Conservation (phyloP, 2,329 filamentous ascomycete species). For the Penicillium sp. region DNA sequence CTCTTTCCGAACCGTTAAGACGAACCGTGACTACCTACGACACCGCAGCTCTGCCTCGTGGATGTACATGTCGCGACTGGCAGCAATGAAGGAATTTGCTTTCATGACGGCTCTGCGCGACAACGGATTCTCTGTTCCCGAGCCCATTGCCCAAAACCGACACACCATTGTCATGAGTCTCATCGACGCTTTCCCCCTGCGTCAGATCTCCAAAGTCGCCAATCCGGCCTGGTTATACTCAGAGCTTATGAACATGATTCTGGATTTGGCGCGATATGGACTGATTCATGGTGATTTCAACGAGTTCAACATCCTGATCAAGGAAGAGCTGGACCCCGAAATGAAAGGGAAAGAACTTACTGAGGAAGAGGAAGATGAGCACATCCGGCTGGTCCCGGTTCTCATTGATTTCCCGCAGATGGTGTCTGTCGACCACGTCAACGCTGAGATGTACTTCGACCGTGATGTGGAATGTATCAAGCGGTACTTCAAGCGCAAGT, state of each 20-base stretch:
- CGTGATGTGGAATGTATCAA: conserved; percentile 95
- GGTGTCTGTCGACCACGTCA: conserved; percentile 89
- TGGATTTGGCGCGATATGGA: conserved; percentile 78
- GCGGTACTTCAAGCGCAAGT: conserved; percentile 84
- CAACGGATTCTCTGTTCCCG: conserved; percentile 85
- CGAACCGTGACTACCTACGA: conserved; percentile 91
- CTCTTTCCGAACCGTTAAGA: conserved; percentile 93
- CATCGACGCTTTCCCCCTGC: conserved; percentile 85
- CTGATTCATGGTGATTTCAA: conserved; percentile 98
- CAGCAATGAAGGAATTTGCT: conserved; percentile 89
- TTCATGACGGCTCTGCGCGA: conserved; percentile 86
- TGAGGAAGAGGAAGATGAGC: conserved; percentile 31
- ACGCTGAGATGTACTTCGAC: conserved; percentile 97
- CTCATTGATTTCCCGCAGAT: conserved; percentile 98
- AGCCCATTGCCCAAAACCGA: conserved; percentile 82
- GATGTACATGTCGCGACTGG: conserved; percentile 96
- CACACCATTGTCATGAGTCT: conserved; percentile 97
- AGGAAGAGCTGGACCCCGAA: conserved; percentile 58
- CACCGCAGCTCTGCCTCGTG: conserved; percentile 79
- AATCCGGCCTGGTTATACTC: conserved; percentile 83
- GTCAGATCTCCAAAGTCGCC: conserved; percentile 80
- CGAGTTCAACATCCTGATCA: conserved; percentile 96
- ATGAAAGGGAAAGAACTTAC: conserved; percentile 40
- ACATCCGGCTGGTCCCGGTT: conserved; percentile 67
- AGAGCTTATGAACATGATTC: conserved; percentile 83